Percentiles rank a stretch among this genome's conserved stretches.
Evolutionary conservation across 768 basidiomycete species (phyloP).

Genomic region (Hygrophoropsis aurantiaca): DNA sequence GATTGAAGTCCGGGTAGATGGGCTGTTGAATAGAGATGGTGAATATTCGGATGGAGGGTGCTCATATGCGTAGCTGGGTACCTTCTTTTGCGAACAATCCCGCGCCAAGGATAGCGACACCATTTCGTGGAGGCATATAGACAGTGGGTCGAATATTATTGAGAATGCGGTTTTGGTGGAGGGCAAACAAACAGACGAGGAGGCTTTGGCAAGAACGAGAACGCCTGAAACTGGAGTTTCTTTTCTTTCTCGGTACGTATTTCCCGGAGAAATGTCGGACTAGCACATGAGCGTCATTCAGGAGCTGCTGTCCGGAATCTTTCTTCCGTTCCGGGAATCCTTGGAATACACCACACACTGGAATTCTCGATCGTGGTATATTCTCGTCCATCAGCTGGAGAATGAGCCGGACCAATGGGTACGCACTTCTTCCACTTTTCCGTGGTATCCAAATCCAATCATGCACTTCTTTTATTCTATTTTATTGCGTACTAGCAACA

Average conservation of each 20-base stretch:
- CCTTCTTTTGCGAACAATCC: slow-evolving; percentile 80
- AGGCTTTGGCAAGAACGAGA: background rate
- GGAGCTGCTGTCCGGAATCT: background rate
- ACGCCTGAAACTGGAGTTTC: background rate
- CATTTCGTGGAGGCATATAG: slow-evolving; percentile 42
- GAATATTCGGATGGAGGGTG: slow-evolving; percentile 17
- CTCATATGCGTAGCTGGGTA: slow-evolving; percentile 21
- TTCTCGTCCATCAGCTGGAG: background rate
- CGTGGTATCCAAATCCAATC: background rate
- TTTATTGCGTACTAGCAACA: background rate
- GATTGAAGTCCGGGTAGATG: slow-evolving; percentile 75
- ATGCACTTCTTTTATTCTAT: background rate
- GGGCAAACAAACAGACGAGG: background rate
- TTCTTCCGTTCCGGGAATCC: background rate
- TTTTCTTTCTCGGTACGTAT: background rate
- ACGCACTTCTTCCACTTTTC: background rate
- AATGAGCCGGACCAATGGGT: background rate
- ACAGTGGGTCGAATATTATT: slow-evolving; percentile 5
- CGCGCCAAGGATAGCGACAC: slow-evolving; percentile 77
- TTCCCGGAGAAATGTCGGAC: slow-evolving; percentile 6
- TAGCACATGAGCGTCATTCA: background rate
- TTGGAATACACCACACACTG: slow-evolving; percentile 1
- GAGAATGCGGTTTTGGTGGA: slow-evolving; percentile 2
- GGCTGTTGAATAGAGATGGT: slow-evolving; percentile 40
- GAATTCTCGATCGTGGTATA: background rate